Percentiles rank a stretch among this genome's conserved stretches.
These are phyloP conservation scores for Chlorociboria aeruginascens DNA, from an alignment of 495 filamentous ascomycete genomes.

Conservation along the genomic window DNA sequence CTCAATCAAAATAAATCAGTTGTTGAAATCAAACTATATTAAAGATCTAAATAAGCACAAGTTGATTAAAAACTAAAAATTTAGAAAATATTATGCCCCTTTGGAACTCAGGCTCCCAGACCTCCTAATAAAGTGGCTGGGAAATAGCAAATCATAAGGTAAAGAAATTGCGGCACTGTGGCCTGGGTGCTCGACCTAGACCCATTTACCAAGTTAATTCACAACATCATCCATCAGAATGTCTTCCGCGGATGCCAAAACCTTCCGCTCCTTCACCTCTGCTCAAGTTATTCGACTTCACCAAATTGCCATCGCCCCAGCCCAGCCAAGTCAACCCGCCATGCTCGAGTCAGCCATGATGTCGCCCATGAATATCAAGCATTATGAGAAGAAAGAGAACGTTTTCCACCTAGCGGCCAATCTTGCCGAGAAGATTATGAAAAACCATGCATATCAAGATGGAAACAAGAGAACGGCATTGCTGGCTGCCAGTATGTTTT, in stretches of 20 bases:
- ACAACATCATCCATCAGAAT: slow-evolving; percentile 1
- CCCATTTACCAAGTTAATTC: no score
- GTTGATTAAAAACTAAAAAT: no score
- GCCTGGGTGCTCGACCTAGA: no score
- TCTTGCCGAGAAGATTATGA: slow-evolving; percentile 24
- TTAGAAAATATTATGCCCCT: no score
- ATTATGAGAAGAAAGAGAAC: slow-evolving; percentile 20
- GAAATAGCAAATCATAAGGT: no score
- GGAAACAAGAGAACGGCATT: slow-evolving; percentile 27
- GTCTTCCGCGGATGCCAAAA: neutral
- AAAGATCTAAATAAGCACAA: no score
- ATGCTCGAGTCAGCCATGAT: slow-evolving; percentile 22
- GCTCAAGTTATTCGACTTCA: slow-evolving; percentile 17
- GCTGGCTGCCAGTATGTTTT: slow-evolving; percentile 25
- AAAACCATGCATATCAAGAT: slow-evolving; percentile 25
- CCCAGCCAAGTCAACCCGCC: slow-evolving; percentile 12
- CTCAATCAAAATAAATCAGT: no score
- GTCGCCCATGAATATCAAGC: slow-evolving; percentile 23
- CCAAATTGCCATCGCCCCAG: slow-evolving; percentile 1
- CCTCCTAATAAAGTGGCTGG: no score
- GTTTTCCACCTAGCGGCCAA: slow-evolving; percentile 21
- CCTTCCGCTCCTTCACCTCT: slow-evolving; percentile 14
- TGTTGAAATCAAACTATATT: no score
- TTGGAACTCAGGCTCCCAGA: no score
- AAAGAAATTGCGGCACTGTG: no score